phyloP scores from a whole-genome alignment of 176 grass and related monocot species.

The Lolium perenne region DNA sequence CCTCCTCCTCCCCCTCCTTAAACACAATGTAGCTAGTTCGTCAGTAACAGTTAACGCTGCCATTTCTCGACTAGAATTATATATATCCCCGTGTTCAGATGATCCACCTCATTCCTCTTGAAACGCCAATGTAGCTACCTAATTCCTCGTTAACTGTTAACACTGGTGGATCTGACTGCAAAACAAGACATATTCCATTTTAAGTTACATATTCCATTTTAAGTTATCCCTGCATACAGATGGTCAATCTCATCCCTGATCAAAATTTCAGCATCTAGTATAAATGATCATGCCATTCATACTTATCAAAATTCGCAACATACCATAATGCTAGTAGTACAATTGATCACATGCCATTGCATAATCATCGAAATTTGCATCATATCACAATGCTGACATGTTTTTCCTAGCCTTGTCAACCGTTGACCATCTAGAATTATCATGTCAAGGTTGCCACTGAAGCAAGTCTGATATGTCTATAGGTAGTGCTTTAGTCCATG shows the following conservation, averaged over 20 bases:
- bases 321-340: neutral
- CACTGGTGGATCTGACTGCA: neutral
- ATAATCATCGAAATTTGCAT: neutral
- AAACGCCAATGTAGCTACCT: constrained; percentile 29
- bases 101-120: neutral
- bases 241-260: neutral
- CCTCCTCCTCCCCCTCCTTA: too few relatives aligned
- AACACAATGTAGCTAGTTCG: neutral
- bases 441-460: neutral
- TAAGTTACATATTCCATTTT: neutral
- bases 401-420: neutral
- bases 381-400: neutral
- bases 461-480: neutral
- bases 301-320: neutral
- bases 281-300: neutral
- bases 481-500: neutral
- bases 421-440: neutral
- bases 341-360: neutral
- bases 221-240: neutral
- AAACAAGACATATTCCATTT: neutral
- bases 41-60: neutral
- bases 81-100: neutral
- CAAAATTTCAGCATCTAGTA: neutral
- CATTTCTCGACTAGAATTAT: neutral
- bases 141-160: neutral